These are phyloP conservation scores for Podaxis carcinomalis DNA, from an alignment of 768 basidiomycete species.

Conservation along the genomic window DNA sequence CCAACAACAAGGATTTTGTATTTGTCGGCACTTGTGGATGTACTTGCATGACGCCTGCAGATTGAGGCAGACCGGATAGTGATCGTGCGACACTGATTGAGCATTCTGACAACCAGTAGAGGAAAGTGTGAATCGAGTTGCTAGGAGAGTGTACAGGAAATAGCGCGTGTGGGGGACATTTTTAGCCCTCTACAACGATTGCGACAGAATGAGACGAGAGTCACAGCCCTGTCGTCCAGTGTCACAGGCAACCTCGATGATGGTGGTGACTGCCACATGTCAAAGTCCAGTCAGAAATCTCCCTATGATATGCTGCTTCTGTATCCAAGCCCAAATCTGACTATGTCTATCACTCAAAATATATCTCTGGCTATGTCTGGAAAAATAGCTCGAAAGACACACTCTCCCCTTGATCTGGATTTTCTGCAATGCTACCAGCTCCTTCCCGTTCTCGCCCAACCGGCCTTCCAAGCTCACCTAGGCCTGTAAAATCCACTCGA, in stretches of 20 bases:
- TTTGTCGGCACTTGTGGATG: slow-evolving; percentile 40
- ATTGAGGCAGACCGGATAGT: background rate
- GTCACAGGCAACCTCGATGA: background rate
- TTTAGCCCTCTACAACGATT: slow-evolving; percentile 2
- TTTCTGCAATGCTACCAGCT: background rate
- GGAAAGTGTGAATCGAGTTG: background rate
- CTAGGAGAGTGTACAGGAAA: background rate
- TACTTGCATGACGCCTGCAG: slow-evolving; percentile 29
- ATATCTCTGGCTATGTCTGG: background rate
- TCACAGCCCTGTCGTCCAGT: background rate
- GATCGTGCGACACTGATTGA: background rate
- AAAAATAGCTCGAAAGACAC: background rate
- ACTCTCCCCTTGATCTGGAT: background rate
- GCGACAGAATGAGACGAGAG: slow-evolving; percentile 10
- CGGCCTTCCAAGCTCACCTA: slow-evolving; percentile 3
- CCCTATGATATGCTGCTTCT: background rate
- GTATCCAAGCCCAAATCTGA: background rate
- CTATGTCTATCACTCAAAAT: background rate
- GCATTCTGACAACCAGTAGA: background rate
- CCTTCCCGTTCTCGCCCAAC: background rate
- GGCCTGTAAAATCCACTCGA: background rate
- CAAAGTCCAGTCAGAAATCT: background rate
- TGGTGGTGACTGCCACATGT: background rate
- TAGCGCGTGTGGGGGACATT: background rate
- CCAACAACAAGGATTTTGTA: slow-evolving; percentile 87